A percentile compares a stretch with the other conserved stretches of the same genome.
Evolutionary conservation across 345 rosid genomes (phyloP).

Genomic region (Brassica juncea): DNA sequence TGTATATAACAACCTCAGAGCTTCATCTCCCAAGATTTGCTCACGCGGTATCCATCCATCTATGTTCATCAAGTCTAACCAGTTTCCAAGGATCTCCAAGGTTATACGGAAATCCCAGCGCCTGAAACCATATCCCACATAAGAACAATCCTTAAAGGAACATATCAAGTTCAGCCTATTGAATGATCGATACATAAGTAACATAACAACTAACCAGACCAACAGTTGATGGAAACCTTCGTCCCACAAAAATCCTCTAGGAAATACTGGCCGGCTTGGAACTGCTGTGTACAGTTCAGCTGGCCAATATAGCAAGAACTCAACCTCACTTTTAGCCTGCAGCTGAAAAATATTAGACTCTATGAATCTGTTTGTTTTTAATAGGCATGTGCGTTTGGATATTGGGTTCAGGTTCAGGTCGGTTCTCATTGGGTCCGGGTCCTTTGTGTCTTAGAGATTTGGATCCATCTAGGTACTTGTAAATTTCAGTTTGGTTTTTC

Average conservation of each 20-base stretch:
- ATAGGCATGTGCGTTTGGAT: too few relatives aligned
- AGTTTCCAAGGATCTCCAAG: slow-evolving; percentile 89
- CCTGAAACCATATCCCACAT: slow-evolving; percentile 44
- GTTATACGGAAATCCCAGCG: slow-evolving; percentile 84
- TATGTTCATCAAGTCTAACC: slow-evolving; percentile 91
- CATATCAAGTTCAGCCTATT: not conserved
- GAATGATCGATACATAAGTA: not conserved
- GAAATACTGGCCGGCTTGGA: slow-evolving; percentile 88
- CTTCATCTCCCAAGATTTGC: slow-evolving; percentile 83
- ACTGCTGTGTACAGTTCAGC: slow-evolving; percentile 95
- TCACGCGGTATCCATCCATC: slow-evolving; percentile 99
- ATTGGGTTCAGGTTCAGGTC: too few relatives aligned
- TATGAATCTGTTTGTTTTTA: slow-evolving; percentile 34
- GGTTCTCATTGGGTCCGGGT: too few relatives aligned
- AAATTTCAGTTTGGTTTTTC: too few relatives aligned
- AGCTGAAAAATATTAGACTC: slow-evolving; percentile 35
- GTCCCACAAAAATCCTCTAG: slow-evolving; percentile 97
- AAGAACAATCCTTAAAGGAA: not conserved
- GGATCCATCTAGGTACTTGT: too few relatives aligned
- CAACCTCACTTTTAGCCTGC: slow-evolving; percentile 55
- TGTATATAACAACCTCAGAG: slow-evolving; percentile 59
- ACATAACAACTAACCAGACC: slow-evolving; percentile 62
- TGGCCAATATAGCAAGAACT: slow-evolving; percentile 80
- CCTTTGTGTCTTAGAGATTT: too few relatives aligned
- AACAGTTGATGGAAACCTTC: slow-evolving; percentile 96